Base-by-base conservation (phyloP, 345 rosid genomes). In the Rhodamnia argentea region DNA sequence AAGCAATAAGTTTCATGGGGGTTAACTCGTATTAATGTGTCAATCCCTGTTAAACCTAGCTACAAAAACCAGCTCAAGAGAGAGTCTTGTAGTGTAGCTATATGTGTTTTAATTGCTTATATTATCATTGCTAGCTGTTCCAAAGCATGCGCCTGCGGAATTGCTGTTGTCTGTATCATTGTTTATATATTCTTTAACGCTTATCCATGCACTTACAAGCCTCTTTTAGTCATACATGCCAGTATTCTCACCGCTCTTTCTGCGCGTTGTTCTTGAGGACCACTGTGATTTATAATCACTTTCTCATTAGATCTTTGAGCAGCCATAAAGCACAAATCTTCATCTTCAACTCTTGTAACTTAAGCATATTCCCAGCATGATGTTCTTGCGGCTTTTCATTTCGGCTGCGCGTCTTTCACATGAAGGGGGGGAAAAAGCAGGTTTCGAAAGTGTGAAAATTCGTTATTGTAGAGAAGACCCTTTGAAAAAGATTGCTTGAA, bases 211-310 rank as follows among this genome's bases (percentile, higher is more conserved):
- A 70, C 81, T 70, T 70, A 37, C 57, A 50, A 52, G 12, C 57
- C 54, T 82, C 58, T 54, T 82, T 82, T 54, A 82, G 52, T 22
- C 84, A 82, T 82, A 52, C 52, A 82, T 50, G 84, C 58, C 47
- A 70, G 81, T 70, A 18, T 70, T 70, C 81, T 70, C 81, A 70
- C 13, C 76, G 42, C 53, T 58, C 76, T 84, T 84, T 84, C 75
- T 84, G 75, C 85, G 84, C 91, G 87, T 87, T 88, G 83, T 89
- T 88, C 88, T 54, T 57, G 87, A 89, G 93, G 92, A 91, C 92
- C 92, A 90, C 92, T 40, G 18, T 56, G 83, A 42, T 87, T 60
- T 60, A 27, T 82, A 57, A 83, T 56, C 52, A 22, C 70, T 56
- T 32, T 55, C 29, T 20, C 74, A 83, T 83, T 50, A 32, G 54